Percentiles rank a stretch among this genome's conserved stretches.
Conservation (phyloP, 1,284 basidiomycete species). For the Lentinus polychrous region DNA sequence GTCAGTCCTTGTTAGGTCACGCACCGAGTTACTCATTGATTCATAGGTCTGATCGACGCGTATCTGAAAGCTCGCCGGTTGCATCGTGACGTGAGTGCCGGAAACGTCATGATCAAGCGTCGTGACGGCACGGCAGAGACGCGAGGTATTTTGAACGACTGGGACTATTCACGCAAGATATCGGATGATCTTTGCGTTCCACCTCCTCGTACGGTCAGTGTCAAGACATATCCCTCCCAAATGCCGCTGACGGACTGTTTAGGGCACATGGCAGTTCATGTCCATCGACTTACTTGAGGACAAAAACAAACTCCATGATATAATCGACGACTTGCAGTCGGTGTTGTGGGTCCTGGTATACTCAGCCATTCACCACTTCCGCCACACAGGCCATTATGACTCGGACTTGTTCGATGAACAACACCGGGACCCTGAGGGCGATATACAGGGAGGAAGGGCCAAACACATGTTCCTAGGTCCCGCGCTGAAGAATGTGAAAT, state of each 20-base stretch:
- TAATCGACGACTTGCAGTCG: slow-evolving; percentile 7
- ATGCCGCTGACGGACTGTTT: neutral
- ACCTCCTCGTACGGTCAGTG: too few species aligned
- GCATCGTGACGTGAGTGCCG: slow-evolving; percentile 14
- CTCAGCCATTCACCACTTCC: neutral
- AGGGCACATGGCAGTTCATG: slow-evolving; percentile 5
- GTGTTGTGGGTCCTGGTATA: slow-evolving; percentile 5
- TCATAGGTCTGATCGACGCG: slow-evolving; percentile 1
- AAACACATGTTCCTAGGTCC: too few species aligned
- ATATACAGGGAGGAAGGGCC: too few species aligned
- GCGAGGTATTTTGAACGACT: neutral
- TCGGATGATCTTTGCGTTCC: slow-evolving; percentile 7
- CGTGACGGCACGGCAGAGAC: too few species aligned
- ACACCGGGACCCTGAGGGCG: too few species aligned
- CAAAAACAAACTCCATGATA: neutral
- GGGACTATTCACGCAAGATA: slow-evolving; percentile 3
- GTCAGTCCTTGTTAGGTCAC: neutral
- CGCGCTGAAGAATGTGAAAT: too few species aligned
- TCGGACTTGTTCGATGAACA: too few species aligned
- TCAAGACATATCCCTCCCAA: too few species aligned
- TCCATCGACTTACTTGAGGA: neutral
- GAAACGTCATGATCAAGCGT: slow-evolving; percentile 14
- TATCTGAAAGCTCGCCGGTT: neutral
- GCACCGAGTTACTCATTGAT: neutral
- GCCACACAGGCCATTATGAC: neutral